Evolutionary conservation across 257 asterid genomes (phyloP), one percentile per base, ranked within the genome.

Genomic region (Gentiana dahurica): DNA sequence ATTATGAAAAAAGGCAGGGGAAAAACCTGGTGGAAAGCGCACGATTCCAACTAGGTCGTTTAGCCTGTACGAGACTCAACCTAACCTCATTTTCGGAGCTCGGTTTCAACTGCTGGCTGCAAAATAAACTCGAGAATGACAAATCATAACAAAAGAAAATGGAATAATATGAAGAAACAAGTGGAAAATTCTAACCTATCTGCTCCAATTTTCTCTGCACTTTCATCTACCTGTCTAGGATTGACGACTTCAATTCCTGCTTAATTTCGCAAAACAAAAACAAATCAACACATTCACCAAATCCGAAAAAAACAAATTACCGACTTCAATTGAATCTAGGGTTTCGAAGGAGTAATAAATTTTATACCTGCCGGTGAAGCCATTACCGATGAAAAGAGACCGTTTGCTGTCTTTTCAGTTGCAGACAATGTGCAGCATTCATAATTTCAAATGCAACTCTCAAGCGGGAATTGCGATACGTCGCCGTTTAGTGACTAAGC

Each of bases 11-110:
- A n/a, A n/a, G 9, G 46, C 8, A 35, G 70, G 67, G 71, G 57
- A 60, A 50, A 46, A 53, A 91, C 98, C 98, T 91, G 38, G 85
- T 87, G 51, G 89, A 83, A 63, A 91, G 96, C 47, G 95, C 75
- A 34, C 98, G 94, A 53, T 79, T 87, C 94, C 98, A 72, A 70
- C 92, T 83, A 71, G 75, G 59, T 55, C 95, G 80, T 67, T 66
- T 79, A 44, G 71, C 77, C 15, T 81, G 88, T 8, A 60, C 74
- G 24, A 86, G 62, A 65, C 81, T 80, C 70, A 59, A 54, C 60
- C 83, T 75, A 8, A 54, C 71, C 56, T 58, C 84, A n/a, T 68
- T 57, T 54, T 66, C 71, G 8, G 75, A 74, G 56, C 65, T 79
- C n/a, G 86, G 75, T 55, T 58, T 75, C 34, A 85, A 84, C 64